Evolutionary conservation across 176 grass and related monocot genomes (phyloP).

Genomic region (Melocanna baccifera): DNA sequence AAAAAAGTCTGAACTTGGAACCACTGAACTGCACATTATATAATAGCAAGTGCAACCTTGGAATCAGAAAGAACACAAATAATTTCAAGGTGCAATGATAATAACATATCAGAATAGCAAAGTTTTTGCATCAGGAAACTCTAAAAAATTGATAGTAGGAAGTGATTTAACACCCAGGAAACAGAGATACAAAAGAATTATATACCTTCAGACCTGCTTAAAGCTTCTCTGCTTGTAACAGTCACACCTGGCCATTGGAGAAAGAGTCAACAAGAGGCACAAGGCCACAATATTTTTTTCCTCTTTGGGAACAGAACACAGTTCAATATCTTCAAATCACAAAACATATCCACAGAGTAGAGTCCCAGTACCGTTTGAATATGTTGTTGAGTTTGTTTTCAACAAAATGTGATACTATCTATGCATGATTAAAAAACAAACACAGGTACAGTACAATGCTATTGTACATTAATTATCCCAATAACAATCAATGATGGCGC

Average conservation of each 20-base stretch:
- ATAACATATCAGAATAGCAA: not conserved
- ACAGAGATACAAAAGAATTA: not conserved
- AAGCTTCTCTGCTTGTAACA: conserved; percentile 50
- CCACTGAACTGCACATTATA: not conserved
- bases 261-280: conserved; percentile 19
- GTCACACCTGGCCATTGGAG: conserved; percentile 60
- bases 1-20: not conserved
- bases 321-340: not conserved
- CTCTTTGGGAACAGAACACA: not conserved
- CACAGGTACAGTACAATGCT: not conserved
- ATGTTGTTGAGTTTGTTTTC: not conserved
- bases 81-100: not conserved
- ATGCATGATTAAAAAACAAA: not conserved
- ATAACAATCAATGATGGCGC: not conserved
- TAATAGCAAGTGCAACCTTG: not conserved
- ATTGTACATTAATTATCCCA: not conserved
- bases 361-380: too few species aligned
- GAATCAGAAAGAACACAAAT: not conserved
- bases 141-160: not conserved
- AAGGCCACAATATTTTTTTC: not conserved
- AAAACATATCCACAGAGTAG: not conserved
- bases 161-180: not conserved
- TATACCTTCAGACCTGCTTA: conserved; percentile 67
- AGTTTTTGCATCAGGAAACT: not conserved
- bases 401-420: not conserved